phyloP scores from a whole-genome alignment of 176 grass and related monocot species.

The Elaeis guineensis region DNA sequence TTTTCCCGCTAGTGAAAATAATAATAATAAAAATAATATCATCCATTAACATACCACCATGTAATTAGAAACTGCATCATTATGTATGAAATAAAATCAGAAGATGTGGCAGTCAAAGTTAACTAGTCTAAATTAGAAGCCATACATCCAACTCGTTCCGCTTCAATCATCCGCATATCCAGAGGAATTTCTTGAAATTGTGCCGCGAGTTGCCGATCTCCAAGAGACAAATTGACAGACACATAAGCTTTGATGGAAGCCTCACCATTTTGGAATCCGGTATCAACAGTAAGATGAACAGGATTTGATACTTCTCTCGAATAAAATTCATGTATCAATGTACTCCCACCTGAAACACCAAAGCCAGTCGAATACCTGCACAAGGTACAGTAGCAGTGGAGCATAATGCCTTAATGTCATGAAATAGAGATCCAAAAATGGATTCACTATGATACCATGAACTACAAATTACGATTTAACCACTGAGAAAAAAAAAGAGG shows the following conservation, averaged over 20 bases:
- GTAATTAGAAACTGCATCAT: no score
- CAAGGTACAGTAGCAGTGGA: not conserved
- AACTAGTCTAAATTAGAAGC: conserved; percentile 7
- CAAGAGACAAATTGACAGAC: conserved; percentile 61
- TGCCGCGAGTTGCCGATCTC: conserved; percentile 69
- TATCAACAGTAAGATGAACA: conserved; percentile 85
- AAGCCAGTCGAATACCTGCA: conserved; percentile 95
- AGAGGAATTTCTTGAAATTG: conserved; percentile 95
- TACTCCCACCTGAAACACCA: conserved; percentile 76
- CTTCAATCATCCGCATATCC: conserved; percentile 76
- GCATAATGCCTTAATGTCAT: no score
- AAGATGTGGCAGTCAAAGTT: no score
- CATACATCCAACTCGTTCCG: conserved; percentile 84
- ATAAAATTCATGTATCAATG: conserved; percentile 94
- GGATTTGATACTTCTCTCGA: conserved; percentile 68
- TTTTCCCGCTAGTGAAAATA: no score
- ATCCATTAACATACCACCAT: no score
- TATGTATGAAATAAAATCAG: no score
- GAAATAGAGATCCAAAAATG: no score
- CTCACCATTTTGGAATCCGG: conserved; percentile 70
- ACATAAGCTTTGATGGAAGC: conserved; percentile 84
- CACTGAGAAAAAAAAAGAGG: not conserved
- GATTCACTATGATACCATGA: no score
- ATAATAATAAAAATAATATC: no score
- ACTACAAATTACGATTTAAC: not conserved